These are phyloP conservation scores for Helicosporidium sp. DNA, from an alignment of 139 green algal species.

Conservation along the genomic window DNA sequence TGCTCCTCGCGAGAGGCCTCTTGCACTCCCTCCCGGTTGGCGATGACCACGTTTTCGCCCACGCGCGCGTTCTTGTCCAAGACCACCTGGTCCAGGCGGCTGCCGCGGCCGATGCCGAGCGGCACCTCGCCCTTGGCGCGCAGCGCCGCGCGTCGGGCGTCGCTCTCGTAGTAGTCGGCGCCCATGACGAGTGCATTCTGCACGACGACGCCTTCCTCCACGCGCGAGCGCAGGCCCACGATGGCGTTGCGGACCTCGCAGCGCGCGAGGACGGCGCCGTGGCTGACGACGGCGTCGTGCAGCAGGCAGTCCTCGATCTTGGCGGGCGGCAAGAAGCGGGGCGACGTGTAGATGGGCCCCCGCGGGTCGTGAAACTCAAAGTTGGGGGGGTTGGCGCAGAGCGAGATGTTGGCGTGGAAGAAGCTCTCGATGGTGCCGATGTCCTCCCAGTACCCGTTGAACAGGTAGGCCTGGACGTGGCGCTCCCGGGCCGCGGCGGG, in stretches of 20 bases:
- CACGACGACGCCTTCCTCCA: constrained; percentile 30
- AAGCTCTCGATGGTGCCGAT: constrained; percentile 98
- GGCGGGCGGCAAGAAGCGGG: constrained; percentile 86
- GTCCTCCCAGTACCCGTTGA: constrained; percentile 98
- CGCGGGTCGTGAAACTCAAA: constrained; percentile 96
- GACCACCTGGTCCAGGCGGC: constrained; percentile 75
- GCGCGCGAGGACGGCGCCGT: constrained; percentile 57
- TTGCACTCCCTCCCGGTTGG: constrained; percentile 75
- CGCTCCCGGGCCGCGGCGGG: constrained; percentile 36
- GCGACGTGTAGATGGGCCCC: constrained; percentile 94
- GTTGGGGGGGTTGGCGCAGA: constrained; percentile 47
- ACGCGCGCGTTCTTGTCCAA: constrained; percentile 99
- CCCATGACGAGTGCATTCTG: constrained; percentile 84
- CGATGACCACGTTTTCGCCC: constrained; percentile 62
- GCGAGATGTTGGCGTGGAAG: constrained; percentile 95
- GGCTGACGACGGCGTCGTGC: constrained; percentile 59
- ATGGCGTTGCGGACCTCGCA: constrained; percentile 75
- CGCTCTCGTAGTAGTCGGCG: constrained; percentile 91
- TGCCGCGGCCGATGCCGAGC: constrained; percentile 71
- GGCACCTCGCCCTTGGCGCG: constrained; percentile 53
- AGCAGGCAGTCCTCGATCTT: constrained; percentile 64
- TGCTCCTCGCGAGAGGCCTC: constrained; percentile 66
- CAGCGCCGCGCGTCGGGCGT: constrained; percentile 47
- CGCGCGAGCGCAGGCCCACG: constrained; percentile 71
- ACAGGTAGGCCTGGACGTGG: constrained; percentile 78